Percentiles rank a stretch among this genome's conserved stretches.
Evolutionary conservation across 257 asterid species (phyloP).

Genomic region (Parsonsia alboflavescens): DNA sequence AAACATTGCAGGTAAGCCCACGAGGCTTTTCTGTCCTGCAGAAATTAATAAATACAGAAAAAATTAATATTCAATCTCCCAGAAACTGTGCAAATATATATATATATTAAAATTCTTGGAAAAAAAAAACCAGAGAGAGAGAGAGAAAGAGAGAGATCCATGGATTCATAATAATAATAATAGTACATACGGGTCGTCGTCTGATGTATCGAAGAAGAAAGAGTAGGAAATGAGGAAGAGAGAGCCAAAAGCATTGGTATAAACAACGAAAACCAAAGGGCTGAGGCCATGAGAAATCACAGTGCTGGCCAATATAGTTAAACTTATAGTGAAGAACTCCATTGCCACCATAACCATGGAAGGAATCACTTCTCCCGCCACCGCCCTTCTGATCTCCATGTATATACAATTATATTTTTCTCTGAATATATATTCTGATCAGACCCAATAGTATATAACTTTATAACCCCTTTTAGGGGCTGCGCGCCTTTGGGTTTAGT

Average conservation of each 20-base stretch:
- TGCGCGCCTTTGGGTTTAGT: no score
- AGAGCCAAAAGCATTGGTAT: constrained; percentile 63
- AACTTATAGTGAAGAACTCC: constrained; percentile 52
- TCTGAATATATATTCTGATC: no score
- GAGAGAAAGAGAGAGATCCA: constrained; percentile 7
- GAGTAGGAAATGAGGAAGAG: constrained; percentile 46
- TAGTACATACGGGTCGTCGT: constrained; percentile 37
- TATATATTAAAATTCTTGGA: no score
- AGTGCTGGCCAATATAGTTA: constrained; percentile 67
- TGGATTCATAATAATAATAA: background rate
- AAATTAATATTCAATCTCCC: no score
- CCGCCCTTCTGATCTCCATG: constrained; percentile 29
- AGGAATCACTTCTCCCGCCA: constrained; percentile 36
- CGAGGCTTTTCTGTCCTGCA: constrained; percentile 42
- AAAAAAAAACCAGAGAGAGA: background rate
- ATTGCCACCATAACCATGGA: constrained; percentile 54
- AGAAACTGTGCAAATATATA: background rate
- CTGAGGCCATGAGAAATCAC: constrained; percentile 71
- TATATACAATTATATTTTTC: no score
- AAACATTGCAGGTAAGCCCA: constrained; percentile 34
- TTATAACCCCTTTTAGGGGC: no score
- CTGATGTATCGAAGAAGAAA: constrained; percentile 21
- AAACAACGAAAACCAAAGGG: constrained; percentile 70
- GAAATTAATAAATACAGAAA: background rate
- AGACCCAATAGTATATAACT: no score